A percentile compares a stretch with the other conserved stretches of the same genome.
These are phyloP conservation scores for Yarrowia sp. DNA, from an alignment of 805 yeast species.

Conservation along the genomic window DNA sequence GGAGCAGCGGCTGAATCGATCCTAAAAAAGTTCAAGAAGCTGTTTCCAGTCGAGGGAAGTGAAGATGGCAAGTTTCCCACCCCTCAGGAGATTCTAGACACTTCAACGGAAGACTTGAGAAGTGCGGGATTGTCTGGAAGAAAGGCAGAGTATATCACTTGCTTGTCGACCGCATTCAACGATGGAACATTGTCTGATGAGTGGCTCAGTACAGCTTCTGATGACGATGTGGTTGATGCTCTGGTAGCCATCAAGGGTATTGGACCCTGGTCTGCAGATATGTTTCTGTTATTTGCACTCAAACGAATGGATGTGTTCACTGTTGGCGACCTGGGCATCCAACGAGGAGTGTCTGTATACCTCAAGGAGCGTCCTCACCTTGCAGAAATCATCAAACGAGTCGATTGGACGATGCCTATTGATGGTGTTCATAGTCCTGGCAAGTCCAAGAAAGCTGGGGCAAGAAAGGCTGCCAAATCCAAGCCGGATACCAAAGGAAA, in stretches of 20 bases:
- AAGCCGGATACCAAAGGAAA: conserved; percentile 52
- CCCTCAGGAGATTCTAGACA: conserved; percentile 56
- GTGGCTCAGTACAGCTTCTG: conserved; percentile 42
- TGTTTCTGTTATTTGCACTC: conserved; percentile 80
- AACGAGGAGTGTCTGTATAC: conserved; percentile 77
- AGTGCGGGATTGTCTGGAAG: conserved; percentile 71
- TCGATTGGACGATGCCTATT: conserved; percentile 44
- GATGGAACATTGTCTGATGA: conserved; percentile 46
- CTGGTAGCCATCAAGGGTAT: conserved; percentile 49
- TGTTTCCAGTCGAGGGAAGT: conserved; percentile 45
- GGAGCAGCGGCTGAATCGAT: conserved; percentile 83
- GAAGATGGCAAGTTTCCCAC: conserved; percentile 55
- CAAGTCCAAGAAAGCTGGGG: conserved; percentile 49
- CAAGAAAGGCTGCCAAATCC: conserved; percentile 50
- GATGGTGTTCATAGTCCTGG: conserved; percentile 47
- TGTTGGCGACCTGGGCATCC: conserved; percentile 81
- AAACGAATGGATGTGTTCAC: conserved; percentile 74
- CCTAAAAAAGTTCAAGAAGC: conserved; percentile 54
- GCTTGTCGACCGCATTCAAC: conserved; percentile 56
- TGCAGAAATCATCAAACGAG: conserved; percentile 48
- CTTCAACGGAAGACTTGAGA: conserved; percentile 59
- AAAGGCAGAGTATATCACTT: conserved; percentile 72
- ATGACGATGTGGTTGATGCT: conserved; percentile 49
- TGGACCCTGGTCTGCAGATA: conserved; percentile 81
- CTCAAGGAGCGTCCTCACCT: conserved; percentile 54